Conservation (phyloP, 2,329 filamentous ascomycete genomes). For the Monosporascus sp. region DNA sequence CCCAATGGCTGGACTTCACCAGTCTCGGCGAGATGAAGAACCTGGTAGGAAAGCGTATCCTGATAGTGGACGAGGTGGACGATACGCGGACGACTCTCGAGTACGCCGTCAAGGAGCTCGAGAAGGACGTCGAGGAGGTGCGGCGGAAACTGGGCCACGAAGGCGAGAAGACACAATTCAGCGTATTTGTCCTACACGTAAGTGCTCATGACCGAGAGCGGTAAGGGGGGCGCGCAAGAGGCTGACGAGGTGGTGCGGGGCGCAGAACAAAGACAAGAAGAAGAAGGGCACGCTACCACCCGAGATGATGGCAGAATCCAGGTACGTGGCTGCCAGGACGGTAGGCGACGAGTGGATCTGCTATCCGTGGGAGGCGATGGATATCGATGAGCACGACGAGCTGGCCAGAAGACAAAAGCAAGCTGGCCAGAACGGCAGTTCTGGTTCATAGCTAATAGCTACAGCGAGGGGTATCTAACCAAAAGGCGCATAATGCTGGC, state of each 20-base stretch:
- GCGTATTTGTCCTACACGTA: constrained; percentile 92
- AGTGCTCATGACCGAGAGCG: constrained; percentile 28
- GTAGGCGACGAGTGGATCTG: constrained; percentile 96
- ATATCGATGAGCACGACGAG: constrained; percentile 88
- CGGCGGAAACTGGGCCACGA: constrained; percentile 65
- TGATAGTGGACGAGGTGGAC: constrained; percentile 84
- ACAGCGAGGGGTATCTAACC: constrained; percentile 2
- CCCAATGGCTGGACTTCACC: constrained; percentile 93
- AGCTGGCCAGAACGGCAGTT: constrained; percentile 23
- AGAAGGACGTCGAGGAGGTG: constrained; percentile 85
- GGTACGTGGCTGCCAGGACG: constrained; percentile 82
- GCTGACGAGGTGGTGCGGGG: constrained; percentile 1
- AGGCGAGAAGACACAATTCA: constrained; percentile 76
- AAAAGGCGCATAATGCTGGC: neutral
- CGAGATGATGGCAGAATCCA: constrained; percentile 66
- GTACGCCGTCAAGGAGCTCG: constrained; percentile 71
- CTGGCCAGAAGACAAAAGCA: constrained; percentile 52
- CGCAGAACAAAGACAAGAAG: constrained; percentile 88
- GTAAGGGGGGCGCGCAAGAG: too few relatives aligned
- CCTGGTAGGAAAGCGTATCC: constrained; percentile 73
- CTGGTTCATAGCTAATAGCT: constrained; percentile 4
- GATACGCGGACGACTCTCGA: constrained; percentile 77
- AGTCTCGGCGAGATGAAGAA: constrained; percentile 64
- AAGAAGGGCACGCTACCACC: constrained; percentile 86
- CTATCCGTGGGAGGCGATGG: constrained; percentile 95